Percentiles rank a stretch among this genome's conserved stretches.
These are phyloP conservation scores for Metschnikowia borealis DNA, from an alignment of 805 yeast species.

Conservation along the genomic window DNA sequence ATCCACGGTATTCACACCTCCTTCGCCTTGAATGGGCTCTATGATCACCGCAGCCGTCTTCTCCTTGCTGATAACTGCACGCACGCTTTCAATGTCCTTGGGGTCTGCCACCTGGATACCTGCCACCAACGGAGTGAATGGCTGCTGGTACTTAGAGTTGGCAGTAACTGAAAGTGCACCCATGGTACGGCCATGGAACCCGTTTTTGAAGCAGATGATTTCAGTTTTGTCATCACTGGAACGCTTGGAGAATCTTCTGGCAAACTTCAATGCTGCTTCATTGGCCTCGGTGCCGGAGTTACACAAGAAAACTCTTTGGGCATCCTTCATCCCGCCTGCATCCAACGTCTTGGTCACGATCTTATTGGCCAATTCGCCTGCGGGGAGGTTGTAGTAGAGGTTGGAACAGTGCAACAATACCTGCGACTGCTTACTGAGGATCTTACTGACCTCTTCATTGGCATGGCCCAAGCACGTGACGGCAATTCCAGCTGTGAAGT, in stretches of 20 bases:
- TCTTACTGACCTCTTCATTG: constrained; percentile 66
- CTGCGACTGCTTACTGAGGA: constrained; percentile 66
- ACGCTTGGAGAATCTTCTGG: constrained; percentile 72
- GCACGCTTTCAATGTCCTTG: constrained; percentile 57
- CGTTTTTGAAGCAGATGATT: constrained; percentile 78
- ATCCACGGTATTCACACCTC: constrained; percentile 76
- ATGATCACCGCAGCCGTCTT: constrained; percentile 88
- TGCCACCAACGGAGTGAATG: constrained; percentile 89
- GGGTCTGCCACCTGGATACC: constrained; percentile 71
- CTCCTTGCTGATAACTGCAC: constrained; percentile 47
- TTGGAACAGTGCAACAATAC: constrained; percentile 82
- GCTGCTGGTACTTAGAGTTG: constrained; percentile 87
- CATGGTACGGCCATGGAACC: constrained; percentile 94
- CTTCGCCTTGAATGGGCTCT: constrained; percentile 98
- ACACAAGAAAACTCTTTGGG: constrained; percentile 65
- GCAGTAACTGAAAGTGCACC: constrained; percentile 92
- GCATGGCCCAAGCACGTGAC: constrained; percentile 94
- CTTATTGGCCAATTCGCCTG: constrained; percentile 71
- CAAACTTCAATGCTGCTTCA: constrained; percentile 59
- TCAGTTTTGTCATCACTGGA: constrained; percentile 58
- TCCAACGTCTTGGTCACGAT: constrained; percentile 64
- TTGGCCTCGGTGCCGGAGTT: constrained; percentile 61
- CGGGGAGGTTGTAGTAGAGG: constrained; percentile 77
- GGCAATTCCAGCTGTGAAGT: constrained; percentile 95
- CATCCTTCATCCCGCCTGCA: constrained; percentile 77